Percentiles rank a stretch among this genome's conserved stretches.
Conservation (phyloP, 140 eudicot genomes). For the Flaveria floridana region DNA sequence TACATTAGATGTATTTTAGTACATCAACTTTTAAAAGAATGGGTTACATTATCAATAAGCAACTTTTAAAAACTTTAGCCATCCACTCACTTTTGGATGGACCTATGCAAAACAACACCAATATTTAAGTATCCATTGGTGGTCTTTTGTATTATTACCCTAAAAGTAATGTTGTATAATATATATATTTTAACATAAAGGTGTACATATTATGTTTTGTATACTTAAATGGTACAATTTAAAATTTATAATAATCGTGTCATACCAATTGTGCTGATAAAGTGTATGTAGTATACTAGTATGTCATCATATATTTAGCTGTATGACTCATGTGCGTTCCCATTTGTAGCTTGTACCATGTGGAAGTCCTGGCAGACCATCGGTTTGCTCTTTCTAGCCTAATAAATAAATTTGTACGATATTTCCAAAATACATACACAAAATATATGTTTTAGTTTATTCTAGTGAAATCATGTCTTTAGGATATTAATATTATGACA, state of each 20-base stretch:
- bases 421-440: not conserved
- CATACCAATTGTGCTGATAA: slow-evolving; percentile 1
- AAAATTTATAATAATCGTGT: not conserved
- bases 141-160: slow-evolving; percentile 32
- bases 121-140: slow-evolving; percentile 20
- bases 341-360: slow-evolving; percentile 23
- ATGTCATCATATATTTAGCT: not conserved
- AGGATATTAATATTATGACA: too few relatives aligned
- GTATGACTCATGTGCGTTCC: not conserved
- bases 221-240: not conserved
- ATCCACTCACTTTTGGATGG: slow-evolving; percentile 25
- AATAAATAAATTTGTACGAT: not conserved
- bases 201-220: not conserved
- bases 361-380: not conserved
- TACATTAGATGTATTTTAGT: not conserved
- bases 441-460: not conserved
- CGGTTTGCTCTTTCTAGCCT: not conserved
- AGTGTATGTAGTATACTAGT: not conserved
- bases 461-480: too few relatives aligned
- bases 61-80: not conserved
- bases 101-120: slow-evolving; percentile 17
- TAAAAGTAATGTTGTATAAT: slow-evolving; percentile 16
- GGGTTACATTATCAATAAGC: not conserved
- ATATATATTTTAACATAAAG: slow-evolving; percentile 14
- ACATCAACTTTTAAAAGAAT: too few relatives aligned